Evolutionary conservation across 1,139 yeast genomes (phyloP), one percentile per base, ranked within the genome.

Genomic region (Geotrichum bryndzae): DNA sequence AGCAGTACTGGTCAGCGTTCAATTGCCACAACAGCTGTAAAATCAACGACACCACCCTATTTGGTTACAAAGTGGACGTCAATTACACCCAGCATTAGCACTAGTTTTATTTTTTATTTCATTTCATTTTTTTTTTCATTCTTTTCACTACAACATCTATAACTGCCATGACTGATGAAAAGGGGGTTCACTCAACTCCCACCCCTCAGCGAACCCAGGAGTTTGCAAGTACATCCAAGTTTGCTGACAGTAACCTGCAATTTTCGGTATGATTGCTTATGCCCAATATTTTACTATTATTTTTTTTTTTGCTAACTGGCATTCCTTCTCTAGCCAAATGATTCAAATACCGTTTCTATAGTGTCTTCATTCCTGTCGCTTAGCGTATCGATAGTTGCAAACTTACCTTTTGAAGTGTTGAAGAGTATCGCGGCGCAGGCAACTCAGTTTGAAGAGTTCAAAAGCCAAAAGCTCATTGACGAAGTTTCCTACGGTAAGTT

Each of bases 381-480:
- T 33, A 66, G 68, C 35, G 66, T 65, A 1, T 59, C 68, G 33
- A 56, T 66, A 15, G 62, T 70, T n/a, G 51, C 67, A 13, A 62
- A 65, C 33, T 58, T 72, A 51, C 72, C 74, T 2, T 62, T 51
- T n/a, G 52, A 58, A 7, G 68, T 72, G 45, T 51, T 71, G 3
- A 71, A 73, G 4, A 76, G 76, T 31, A 69, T 87, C 29, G 74
- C 77, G 4, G 70, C 74, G 1, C 81, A 80, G 64, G 77, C 86
- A 1, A 69, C 77, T 1, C 84, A 83, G 63, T 76, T 77, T 65
- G 81, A 83, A 56, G 79, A 79, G 2, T 64, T 85, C 50, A 76
- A 79, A 62, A 81, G 88, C 0, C 84, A 84, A 65, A 77, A 80
- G 56, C 73, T 83, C 25, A 75, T 83, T 27, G 71, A 82, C 41